Conservation (phyloP, 2,329 filamentous ascomycete genomes). For the Gnomoniopsis smithogilvyi region DNA sequence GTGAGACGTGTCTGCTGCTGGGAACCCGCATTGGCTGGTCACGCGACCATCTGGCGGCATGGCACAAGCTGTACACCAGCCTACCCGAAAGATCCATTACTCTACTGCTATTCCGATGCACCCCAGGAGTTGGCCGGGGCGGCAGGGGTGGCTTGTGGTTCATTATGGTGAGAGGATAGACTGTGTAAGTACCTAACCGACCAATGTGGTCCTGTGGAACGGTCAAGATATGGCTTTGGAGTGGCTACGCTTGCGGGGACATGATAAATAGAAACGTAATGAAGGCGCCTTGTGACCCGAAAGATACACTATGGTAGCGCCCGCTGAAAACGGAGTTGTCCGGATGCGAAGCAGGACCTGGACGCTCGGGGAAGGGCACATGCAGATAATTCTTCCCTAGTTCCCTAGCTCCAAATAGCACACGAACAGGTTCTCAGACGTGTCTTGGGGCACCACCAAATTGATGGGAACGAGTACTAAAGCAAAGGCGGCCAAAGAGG, state of each 20-base stretch:
- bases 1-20: neutral
- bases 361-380: neutral
- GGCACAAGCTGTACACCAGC: neutral
- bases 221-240: neutral
- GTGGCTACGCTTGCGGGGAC: neutral
- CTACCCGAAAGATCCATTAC: no score
- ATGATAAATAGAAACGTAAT: conserved; percentile 17
- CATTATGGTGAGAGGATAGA: neutral
- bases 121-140: neutral
- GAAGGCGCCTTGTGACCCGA: neutral
- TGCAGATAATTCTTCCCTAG: no score
- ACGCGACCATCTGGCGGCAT: neutral
- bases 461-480: neutral
- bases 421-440: no score
- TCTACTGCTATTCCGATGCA: neutral
- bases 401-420: neutral
- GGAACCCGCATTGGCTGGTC: neutral
- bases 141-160: neutral
- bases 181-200: neutral
- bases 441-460: no score
- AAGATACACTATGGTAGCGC: neutral
- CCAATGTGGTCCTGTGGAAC: neutral
- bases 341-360: neutral
- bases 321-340: neutral
- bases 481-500: no score